These are phyloP conservation scores for Boletus sp. DNA, from an alignment of 768 basidiomycete species.

Conservation along the genomic window DNA sequence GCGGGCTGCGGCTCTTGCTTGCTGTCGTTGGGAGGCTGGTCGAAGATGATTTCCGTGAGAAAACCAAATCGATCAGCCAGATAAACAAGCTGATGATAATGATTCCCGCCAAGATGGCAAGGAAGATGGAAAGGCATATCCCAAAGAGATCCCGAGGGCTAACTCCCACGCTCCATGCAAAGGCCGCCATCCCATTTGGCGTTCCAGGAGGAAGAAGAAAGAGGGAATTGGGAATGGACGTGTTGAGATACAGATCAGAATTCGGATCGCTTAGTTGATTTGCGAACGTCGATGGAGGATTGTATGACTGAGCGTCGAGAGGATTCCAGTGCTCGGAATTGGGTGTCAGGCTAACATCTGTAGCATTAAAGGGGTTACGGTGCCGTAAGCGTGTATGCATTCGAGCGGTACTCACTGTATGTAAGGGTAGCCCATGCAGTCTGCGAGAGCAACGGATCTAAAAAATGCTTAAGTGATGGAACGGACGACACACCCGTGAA, in stretches of 20 bases:
- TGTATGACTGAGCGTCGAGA: slow-evolving; percentile 51
- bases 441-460: slow-evolving; percentile 88
- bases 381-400: slow-evolving; percentile 10
- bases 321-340: slow-evolving; percentile 66
- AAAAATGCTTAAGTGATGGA: slow-evolving; percentile 11
- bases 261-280: slow-evolving; percentile 67
- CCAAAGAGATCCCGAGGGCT: slow-evolving; percentile 80
- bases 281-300: slow-evolving; percentile 68
- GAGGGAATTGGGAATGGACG: slow-evolving; percentile 64
- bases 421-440: slow-evolving; percentile 85
- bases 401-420: slow-evolving; percentile 53
- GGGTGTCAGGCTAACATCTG: slow-evolving; percentile 74
- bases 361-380: slow-evolving; percentile 2
- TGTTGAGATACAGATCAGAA: slow-evolving; percentile 79
- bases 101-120: slow-evolving; percentile 72
- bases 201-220: slow-evolving; percentile 67
- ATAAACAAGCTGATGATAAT: slow-evolving; percentile 66
- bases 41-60: slow-evolving; percentile 26
- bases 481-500: background rate
- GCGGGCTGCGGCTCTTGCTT: slow-evolving; percentile 37
- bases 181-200: slow-evolving; percentile 68
- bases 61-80: slow-evolving; percentile 67
- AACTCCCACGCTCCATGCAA: slow-evolving; percentile 82
- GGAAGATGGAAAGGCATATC: slow-evolving; percentile 80
- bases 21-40: slow-evolving; percentile 18